Base-by-base conservation (phyloP, 169 alveolate genomes). In the Plasmodium malariae region DNA sequence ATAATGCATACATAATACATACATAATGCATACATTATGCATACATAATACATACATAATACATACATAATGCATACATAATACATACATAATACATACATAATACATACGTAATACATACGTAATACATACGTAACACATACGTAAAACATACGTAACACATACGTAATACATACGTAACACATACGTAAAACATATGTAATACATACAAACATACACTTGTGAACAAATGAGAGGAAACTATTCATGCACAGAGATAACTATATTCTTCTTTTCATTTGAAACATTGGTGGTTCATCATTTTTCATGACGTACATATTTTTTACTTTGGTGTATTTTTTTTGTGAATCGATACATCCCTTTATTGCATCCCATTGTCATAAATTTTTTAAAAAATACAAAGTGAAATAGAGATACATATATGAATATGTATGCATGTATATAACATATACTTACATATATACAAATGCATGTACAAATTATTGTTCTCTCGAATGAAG, bases 141-240 rank as follows among this genome's bases (percentile, higher is more conserved):
- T n/a, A n/a, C n/a, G n/a, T n/a, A n/a, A n/a, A n/a, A n/a, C n/a
- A n/a, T n/a, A n/a, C n/a, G n/a, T n/a, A n/a, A n/a, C n/a, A n/a
- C n/a, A n/a, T n/a, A n/a, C n/a, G n/a, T n/a, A n/a, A n/a, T n/a
- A n/a, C n/a, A n/a, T n/a, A n/a, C n/a, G n/a, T n/a, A n/a, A n/a
- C n/a, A n/a, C n/a, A n/a, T n/a, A n/a, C n/a, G 1, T 45, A 45
- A 45, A 1, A 45, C 14, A 45, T 45, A 45, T 45, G 14, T 3
- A 45, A 45, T 45, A 45, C 14, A 45, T 45, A 45, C 14, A 45
- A 1, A 62, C 12, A 11, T 62, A 32, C 48, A 62, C 32, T 62
- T 62, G 72, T 62, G 19, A 62, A 62, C 24, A 62, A 19, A 57
- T 57, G 32, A 62, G 48, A 62, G 40, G 54, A 32, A 62, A 62